Conservation (phyloP, 352 stramenopile species). For the Pythium guiyangense region DNA sequence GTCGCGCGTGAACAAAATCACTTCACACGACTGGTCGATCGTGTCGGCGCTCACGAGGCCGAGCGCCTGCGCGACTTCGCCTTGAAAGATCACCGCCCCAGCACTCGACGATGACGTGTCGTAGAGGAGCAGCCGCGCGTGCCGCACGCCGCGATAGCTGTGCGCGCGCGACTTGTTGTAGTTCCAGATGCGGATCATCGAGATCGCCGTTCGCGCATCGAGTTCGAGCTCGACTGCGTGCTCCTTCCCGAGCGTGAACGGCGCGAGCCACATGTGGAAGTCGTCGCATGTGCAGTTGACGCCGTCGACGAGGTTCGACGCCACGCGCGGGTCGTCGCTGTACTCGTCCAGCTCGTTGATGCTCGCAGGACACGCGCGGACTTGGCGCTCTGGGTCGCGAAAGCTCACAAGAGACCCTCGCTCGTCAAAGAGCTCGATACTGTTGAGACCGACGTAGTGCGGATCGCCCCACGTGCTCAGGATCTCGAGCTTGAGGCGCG, state of each 20-base stretch:
- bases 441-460: constrained; percentile 88
- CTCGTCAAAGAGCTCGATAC: constrained; percentile 86
- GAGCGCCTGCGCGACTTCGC: constrained; percentile 74
- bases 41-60: constrained; percentile 47
- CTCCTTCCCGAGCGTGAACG: constrained; percentile 47
- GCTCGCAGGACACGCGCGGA: constrained; percentile 62
- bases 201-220: constrained; percentile 29
- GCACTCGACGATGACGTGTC: neutral
- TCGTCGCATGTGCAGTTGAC: constrained; percentile 89
- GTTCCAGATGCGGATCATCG: constrained; percentile 90
- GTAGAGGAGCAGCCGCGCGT: constrained; percentile 56
- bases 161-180: constrained; percentile 91
- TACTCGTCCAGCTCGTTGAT: constrained; percentile 91
- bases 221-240: constrained; percentile 66
- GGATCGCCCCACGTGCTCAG: constrained; percentile 86
- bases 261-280: constrained; percentile 89
- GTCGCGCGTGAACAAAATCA: constrained; percentile 86
- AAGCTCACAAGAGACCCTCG: constrained; percentile 52
- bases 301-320: constrained; percentile 78
- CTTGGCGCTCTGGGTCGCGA: constrained; percentile 35
- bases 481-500: constrained; percentile 68
- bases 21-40: constrained; percentile 64
- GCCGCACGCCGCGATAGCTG: constrained; percentile 61
- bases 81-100: constrained; percentile 70
- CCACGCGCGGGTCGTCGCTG: constrained; percentile 61